Base-by-base conservation (phyloP, 2,329 filamentous ascomycete species). In the Fusarium pilosicola region DNA sequence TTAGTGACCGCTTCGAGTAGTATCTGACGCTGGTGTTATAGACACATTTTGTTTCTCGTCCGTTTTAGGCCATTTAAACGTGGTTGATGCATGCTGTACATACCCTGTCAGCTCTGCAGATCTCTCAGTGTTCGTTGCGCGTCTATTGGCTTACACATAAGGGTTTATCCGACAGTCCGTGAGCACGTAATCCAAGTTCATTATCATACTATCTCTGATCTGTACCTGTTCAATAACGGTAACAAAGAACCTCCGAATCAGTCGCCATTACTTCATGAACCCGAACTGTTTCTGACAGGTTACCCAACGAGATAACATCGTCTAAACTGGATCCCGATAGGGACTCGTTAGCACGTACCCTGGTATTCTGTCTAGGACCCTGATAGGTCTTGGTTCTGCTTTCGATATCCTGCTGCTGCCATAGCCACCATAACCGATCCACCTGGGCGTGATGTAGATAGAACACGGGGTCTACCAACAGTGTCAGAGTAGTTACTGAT, bases 21-120 rank as follows among this genome's bases (percentile, higher is more conserved):
- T 36, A 36, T 22, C 32, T 11, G 3, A 7, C 49, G 9, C 30
- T 36, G 8, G 6, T 5, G 7, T 7, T 5, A 1, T 5, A 36
- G n/a, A 52, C 1, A 1, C 2, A 7, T 6, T 22, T 6, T 3
- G n/a, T 7, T 52, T 5, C 1, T 36, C 10, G 6, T 26, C 49
- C 10, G 13, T 2, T 52, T 52, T 36, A 15, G 32, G 12, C 18
- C 49, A 52, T 52, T 52, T 36, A 36, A 15, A 11, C 32, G 49
- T 52, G 0, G 18, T 7, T 20, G 18, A 15, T 15, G 18, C 6
- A 26, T 36, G 17, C 17, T 24, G 8, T 26, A 26, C 18, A 52
- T 15, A 15, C n/a, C 32, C 18, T 22, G 32, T 15, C 18, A 22
- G 6, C n/a, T 26, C n/a, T 22, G 32, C 9, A 9, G 32, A 52